A percentile compares a stretch with the other conserved stretches of the same genome.
Evolutionary conservation across 768 basidiomycete genomes (phyloP).

Genomic region (Podaxis pistillaris): DNA sequence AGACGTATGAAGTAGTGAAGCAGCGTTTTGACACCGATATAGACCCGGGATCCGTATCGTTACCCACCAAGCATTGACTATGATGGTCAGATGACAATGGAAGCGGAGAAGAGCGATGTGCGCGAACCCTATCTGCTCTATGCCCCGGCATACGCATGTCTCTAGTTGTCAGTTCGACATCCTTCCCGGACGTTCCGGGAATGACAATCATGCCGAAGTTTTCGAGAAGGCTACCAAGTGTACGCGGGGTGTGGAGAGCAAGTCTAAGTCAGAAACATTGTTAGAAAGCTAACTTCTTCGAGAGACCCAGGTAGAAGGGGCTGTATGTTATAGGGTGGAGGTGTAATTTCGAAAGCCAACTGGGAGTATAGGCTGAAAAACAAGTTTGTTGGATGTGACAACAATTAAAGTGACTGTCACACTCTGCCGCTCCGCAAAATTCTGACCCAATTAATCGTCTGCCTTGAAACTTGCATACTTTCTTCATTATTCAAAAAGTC

Average conservation of each 20-base stretch:
- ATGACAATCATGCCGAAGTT: not conserved
- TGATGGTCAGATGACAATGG: not conserved
- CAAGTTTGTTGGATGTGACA: not conserved
- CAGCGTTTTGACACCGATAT: not conserved
- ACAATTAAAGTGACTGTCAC: not conserved
- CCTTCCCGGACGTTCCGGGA: not conserved
- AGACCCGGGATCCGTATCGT: not conserved
- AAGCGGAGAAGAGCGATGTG: no score
- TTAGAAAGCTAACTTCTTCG: no score
- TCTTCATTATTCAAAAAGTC: not conserved
- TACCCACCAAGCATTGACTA: not conserved
- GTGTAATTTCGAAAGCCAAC: no score
- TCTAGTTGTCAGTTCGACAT: not conserved
- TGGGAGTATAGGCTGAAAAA: not conserved
- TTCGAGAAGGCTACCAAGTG: not conserved
- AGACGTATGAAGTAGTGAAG: not conserved
- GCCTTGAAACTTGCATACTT: not conserved
- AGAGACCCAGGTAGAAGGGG: no score
- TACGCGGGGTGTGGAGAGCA: not conserved
- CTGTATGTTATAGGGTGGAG: no score
- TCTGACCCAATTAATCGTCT: not conserved
- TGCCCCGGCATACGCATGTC: not conserved
- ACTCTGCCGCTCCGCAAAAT: not conserved
- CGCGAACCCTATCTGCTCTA: no score
- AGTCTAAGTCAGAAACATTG: not conserved